phyloP scores from a whole-genome alignment of 2,329 filamentous ascomycete species.

The Macroventuria anomochaeta region DNA sequence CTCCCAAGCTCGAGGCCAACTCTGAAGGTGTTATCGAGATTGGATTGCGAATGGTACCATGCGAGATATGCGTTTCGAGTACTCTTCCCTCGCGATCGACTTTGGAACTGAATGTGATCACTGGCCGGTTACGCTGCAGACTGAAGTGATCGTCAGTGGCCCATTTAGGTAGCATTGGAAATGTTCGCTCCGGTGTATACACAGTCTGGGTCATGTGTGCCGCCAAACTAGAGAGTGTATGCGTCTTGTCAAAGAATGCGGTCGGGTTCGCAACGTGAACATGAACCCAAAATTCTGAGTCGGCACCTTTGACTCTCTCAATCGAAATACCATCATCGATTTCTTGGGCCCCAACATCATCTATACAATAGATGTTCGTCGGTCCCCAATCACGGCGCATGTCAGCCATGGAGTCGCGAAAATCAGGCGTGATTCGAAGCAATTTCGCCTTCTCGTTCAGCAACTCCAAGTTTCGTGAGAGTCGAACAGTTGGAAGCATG shows the following conservation, averaged over 20 bases:
- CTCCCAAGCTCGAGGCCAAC: conserved; percentile 40
- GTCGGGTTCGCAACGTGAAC: conserved; percentile 81
- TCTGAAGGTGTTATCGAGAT: conserved; percentile 58
- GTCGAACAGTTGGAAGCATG: conserved; percentile 57
- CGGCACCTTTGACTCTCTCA: conserved; percentile 61
- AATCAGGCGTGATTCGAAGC: conserved; percentile 37
- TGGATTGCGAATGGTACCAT: conserved; percentile 63
- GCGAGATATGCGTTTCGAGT: conserved; percentile 60
- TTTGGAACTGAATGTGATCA: conserved; percentile 66
- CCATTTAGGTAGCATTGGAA: conserved; percentile 63
- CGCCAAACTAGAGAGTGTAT: conserved; percentile 66
- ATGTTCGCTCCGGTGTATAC: conserved; percentile 63
- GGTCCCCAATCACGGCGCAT: conserved; percentile 66
- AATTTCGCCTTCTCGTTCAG: conserved; percentile 45
- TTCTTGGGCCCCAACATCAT: conserved; percentile 68
- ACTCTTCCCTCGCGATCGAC: conserved; percentile 60
- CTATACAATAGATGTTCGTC: conserved; percentile 75
- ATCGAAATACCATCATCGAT: conserved; percentile 83
- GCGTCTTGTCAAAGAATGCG: conserved; percentile 68
- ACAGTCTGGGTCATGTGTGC: conserved; percentile 63
- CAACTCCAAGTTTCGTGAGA: conserved; percentile 53
- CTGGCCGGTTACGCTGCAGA: conserved; percentile 60
- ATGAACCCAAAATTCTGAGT: conserved; percentile 72
- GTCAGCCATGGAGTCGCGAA: conserved; percentile 62
- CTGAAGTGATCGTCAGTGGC: conserved; percentile 61